Base-by-base conservation (phyloP, 495 filamentous ascomycete genomes). In the Platismatia glauca region DNA sequence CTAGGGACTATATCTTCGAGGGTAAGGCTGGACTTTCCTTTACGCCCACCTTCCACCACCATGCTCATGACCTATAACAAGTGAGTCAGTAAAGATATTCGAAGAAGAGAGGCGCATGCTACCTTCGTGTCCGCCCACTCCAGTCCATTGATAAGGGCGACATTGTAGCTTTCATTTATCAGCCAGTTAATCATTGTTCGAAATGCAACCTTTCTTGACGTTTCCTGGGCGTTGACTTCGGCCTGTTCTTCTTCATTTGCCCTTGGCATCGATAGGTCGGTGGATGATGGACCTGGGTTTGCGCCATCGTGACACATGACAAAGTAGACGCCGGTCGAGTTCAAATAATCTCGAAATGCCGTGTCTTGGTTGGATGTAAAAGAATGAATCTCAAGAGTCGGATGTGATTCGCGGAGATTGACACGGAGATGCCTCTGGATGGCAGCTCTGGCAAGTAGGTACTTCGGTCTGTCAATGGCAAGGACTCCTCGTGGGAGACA, bases 221-320 rank as follows among this genome's bases (percentile, higher is more conserved):
- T 55, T 38, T 66, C 60, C 44, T 52, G 60, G 18, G 34, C 53
- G 24, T 60, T 60, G 15, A 55, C 31, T 16, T n/a, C 43, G 15
- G 50, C 55, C 34, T 29, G 24, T 4, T 39, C 53, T 7, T 64
- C 53, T 15, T 34, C 33, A 29, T 34, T 37, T 16, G 53, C 29
- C 39, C 55, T 46, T 34, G 9, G 7, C 12, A 27, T 33, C n/a
- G 50, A 38, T 46, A 15, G 0, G 55, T 48, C 39, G 43, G 56
- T 9, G 15, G 33, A n/a, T 39, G 22, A 31, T 37, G 37, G 24
- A n/a, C 6, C 52, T 57, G 59, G 37, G 53, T 56, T 65, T 0
- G 78, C 78, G 12, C 82, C 84, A 71, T 88, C 84, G 59, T 89
- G 84, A 41, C 82, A 82, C 81, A 90, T 84, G n/a, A 89, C 68